Evolutionary conservation across 768 basidiomycete genomes (phyloP), one percentile per base, ranked within the genome.

Genomic region (Peribolospora baueri): DNA sequence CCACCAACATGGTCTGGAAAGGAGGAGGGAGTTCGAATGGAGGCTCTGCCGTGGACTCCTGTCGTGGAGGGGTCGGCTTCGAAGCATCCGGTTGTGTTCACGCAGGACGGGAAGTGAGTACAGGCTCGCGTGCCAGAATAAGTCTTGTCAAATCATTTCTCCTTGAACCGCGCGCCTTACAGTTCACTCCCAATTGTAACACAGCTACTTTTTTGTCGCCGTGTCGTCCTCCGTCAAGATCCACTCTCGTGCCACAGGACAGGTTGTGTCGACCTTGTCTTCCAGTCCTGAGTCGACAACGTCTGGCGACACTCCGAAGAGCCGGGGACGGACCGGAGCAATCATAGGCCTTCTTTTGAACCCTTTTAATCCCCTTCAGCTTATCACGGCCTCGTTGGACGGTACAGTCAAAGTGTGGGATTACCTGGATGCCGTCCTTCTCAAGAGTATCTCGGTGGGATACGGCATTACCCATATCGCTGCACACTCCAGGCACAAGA

Each of bases 391-490:
- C 50, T 84, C 84, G 6, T 62, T 79, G 57, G 82, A 87, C 61
- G 91, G 88, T n/a, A 74, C 73, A 42, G 68, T 97, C 58, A 76
- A 83, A 65, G 69, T 93, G 37, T 98, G 93, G 93, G 87, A 97
- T 68, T 90, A 82, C 66, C 69, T 90, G 43, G 88, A 93, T 56
- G 87, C 80, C 5, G 71, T 73, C 6, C 69, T 93, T 8, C 70
- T 95, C 25, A 9, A 9, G 46, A 9, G 9, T 46, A 14, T 14
- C 57, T 25, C 25, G 25, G 25, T 25, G 25, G 25, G 25, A 25
- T 25, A 25, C 25, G 25, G 25, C 25, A 25, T 25, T 25, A 25
- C 25, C 25, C 25, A 25, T 25, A 25, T 25, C 25, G 25, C 25
- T 25, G 25, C 25, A 25, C 25, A 25, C 25, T 25, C 25, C 25